Conservation (phyloP, 208 protist species). For the Endotrypanum monterogeii region DNA sequence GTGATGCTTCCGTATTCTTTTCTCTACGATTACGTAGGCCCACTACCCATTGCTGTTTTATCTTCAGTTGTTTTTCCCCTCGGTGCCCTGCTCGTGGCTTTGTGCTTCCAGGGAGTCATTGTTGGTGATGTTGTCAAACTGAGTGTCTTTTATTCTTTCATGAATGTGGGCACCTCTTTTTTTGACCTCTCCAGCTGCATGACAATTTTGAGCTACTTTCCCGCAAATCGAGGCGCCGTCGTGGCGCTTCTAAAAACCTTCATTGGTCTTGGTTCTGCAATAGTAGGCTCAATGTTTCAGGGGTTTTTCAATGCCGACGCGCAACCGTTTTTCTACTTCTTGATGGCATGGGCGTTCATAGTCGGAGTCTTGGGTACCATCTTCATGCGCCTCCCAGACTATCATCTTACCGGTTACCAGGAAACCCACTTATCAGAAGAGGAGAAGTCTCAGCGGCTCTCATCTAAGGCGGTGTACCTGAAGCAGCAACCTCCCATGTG, state of each 20-base stretch:
- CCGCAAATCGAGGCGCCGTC: conserved; percentile 40
- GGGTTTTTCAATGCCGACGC: conserved; percentile 45
- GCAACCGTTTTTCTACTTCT: conserved; percentile 58
- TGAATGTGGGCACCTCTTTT: conserved; percentile 38
- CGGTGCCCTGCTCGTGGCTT: conserved; percentile 36
- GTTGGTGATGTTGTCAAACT: conserved; percentile 27
- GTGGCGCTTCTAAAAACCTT: conserved; percentile 67
- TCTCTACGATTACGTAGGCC: conserved; percentile 57
- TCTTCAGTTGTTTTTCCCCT: conserved; percentile 40
- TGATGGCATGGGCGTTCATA: conserved; percentile 38
- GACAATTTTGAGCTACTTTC: conserved; percentile 58
- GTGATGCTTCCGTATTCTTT: conserved; percentile 46
- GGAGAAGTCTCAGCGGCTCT: conserved; percentile 28
- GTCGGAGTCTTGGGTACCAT: conserved; percentile 35
- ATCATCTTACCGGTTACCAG: conserved; percentile 64
- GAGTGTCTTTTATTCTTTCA: conserved; percentile 38
- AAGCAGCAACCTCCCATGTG: conserved; percentile 57
- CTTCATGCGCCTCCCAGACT: conserved; percentile 56
- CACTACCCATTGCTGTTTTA: conserved; percentile 37
- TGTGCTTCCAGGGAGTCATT: conserved; percentile 52
- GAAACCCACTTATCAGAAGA: conserved; percentile 31
- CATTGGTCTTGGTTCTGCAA: conserved; percentile 59
- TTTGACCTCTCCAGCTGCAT: conserved; percentile 58
- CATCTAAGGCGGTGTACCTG: conserved; percentile 38
- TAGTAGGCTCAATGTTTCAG: conserved; percentile 49